Percentiles rank a stretch among this genome's conserved stretches.
These are phyloP conservation scores for Backusella tarrabulga DNA, from an alignment of 192 early-diverging fungal genomes.

Conservation along the genomic window DNA sequence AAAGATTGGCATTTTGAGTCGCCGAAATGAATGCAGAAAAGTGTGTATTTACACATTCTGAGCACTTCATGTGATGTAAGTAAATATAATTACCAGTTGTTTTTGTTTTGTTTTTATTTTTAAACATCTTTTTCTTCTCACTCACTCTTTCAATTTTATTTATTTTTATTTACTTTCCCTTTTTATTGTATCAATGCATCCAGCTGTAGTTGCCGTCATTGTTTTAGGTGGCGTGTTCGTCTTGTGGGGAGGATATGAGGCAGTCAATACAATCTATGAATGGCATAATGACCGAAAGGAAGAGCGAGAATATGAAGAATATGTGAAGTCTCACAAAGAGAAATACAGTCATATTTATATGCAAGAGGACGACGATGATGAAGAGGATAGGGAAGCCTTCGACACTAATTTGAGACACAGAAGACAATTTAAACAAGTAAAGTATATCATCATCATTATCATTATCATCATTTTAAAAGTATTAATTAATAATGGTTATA, in stretches of 20 bases:
- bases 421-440: slow-evolving; percentile 4
- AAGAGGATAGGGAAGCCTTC: not conserved
- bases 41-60: not conserved
- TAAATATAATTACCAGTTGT: not conserved
- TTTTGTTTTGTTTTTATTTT: not conserved
- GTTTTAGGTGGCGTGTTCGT: not conserved
- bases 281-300: slow-evolving; percentile 12
- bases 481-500: not conserved
- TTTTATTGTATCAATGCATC: slow-evolving; percentile 21
- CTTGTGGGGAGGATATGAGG: slow-evolving; percentile 15
- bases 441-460: not conserved
- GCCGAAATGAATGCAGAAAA: not conserved
- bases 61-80: slow-evolving; percentile 11
- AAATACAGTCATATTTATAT: not conserved
- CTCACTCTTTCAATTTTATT: not conserved
- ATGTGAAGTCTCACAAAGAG: slow-evolving; percentile 1
- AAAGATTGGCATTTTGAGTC: not conserved
- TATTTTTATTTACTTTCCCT: not conserved
- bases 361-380: slow-evolving; percentile 11
- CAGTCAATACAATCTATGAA: slow-evolving; percentile 1
- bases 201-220: slow-evolving; percentile 13
- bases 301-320: slow-evolving; percentile 21
- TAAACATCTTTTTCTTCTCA: not conserved
- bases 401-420: not conserved
- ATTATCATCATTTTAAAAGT: not conserved